Evolutionary conservation across 805 yeast genomes (phyloP).

Genomic region (Saccharomycopsis schoenii): DNA sequence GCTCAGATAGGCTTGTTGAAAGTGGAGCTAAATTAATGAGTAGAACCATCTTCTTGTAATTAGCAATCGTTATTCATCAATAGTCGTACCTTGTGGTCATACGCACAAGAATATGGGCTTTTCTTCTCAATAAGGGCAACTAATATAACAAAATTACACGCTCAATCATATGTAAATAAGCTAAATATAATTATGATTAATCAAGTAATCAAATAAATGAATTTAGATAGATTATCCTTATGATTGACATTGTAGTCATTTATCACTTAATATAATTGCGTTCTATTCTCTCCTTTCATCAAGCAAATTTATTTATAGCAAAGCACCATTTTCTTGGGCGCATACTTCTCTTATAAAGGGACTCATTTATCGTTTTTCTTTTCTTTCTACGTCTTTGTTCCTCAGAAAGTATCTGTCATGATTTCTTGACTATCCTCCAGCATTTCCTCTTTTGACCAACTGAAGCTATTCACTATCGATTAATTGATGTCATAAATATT

Average conservation of each 20-base stretch:
- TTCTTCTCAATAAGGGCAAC: too few relatives aligned
- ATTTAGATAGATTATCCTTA: too few relatives aligned
- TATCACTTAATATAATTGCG: not conserved
- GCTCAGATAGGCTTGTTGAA: not conserved
- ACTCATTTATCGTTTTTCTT: conserved; percentile 24
- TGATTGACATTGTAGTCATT: not conserved
- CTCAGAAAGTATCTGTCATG: not conserved
- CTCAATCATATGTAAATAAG: not conserved
- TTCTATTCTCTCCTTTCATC: too few relatives aligned
- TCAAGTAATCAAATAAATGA: not conserved
- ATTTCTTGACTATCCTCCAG: not conserved
- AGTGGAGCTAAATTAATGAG: too few relatives aligned
- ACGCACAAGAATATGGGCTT: too few relatives aligned
- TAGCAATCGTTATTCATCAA: not conserved
- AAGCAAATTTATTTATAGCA: not conserved
- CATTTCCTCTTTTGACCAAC: not conserved
- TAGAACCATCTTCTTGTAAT: not conserved
- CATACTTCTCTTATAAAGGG: too few relatives aligned
- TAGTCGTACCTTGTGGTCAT: too few relatives aligned
- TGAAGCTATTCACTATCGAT: not conserved
- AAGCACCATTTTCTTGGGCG: not conserved
- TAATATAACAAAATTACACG: too few relatives aligned
- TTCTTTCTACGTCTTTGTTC: not conserved
- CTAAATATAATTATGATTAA: not conserved
- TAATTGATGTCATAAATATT: not conserved